phyloP scores from a whole-genome alignment of 1,284 basidiomycete genomes.

The Phaffia rhodozyma region DNA sequence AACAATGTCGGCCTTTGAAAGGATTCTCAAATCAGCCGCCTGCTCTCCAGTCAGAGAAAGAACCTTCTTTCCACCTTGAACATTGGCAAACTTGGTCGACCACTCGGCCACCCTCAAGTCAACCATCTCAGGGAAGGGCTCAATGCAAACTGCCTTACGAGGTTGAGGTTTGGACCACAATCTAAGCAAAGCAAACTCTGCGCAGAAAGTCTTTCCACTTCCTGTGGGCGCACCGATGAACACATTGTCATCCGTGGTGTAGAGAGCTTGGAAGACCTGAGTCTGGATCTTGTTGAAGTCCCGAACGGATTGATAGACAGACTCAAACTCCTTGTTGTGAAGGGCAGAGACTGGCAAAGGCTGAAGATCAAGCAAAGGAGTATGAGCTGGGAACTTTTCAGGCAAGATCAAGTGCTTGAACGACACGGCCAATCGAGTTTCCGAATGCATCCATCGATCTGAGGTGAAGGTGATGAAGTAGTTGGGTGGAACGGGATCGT shows the following conservation, averaged over 20 bases:
- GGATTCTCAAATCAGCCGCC: conserved; percentile 76
- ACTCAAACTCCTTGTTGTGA: conserved; percentile 82
- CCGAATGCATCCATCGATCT: conserved; percentile 90
- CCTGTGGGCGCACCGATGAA: conserved; percentile 94
- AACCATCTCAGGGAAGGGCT: conserved; percentile 95
- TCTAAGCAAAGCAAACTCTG: conserved; percentile 85
- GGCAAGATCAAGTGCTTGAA: conserved; percentile 98
- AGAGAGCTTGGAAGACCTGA: conserved; percentile 95
- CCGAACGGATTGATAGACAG: conserved; percentile 64
- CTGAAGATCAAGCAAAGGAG: conserved; percentile 85
- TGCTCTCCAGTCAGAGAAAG: conserved; percentile 88
- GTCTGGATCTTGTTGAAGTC: conserved; percentile 98
- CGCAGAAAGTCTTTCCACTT: conserved; percentile 93
- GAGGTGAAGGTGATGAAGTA: conserved; percentile 93
- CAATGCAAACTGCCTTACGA: conserved; percentile 84
- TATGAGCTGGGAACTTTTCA: conserved; percentile 89
- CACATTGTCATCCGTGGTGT: conserved; percentile 89
- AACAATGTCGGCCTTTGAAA: conserved; percentile 83
- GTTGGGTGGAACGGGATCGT: conserved; percentile 92
- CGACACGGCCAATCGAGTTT: conserved; percentile 86
- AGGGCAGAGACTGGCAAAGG: conserved; percentile 77
- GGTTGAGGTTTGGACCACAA: conserved; percentile 79
- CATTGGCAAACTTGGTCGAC: conserved; percentile 64
- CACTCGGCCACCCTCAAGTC: conserved; percentile 80
- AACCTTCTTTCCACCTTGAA: conserved; percentile 85